Conservation (phyloP, 2,329 filamentous ascomycete species). For the Grosmannia serpens region DNA sequence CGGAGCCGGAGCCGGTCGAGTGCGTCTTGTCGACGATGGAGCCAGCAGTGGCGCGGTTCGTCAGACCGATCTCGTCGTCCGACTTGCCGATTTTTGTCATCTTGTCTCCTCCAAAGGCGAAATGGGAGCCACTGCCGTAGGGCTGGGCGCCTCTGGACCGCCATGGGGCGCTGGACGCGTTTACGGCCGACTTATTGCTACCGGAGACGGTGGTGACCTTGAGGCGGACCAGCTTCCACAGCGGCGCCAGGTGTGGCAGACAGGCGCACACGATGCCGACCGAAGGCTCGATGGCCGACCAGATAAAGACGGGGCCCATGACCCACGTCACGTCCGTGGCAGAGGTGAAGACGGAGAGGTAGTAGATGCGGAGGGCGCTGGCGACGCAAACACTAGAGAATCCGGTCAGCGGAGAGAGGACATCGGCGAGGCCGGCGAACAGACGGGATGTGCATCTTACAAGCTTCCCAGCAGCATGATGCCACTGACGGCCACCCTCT, state of each 20-base stretch:
- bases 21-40: not conserved
- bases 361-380: conserved; percentile 12
- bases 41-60: not conserved
- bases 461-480: conserved; percentile 34
- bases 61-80: conserved; percentile 1
- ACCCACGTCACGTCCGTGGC: conserved; percentile 8
- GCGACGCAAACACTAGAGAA: conserved; percentile 17
- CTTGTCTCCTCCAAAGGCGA: not conserved
- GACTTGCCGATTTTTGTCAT: not conserved
- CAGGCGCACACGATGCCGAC: conserved; percentile 31
- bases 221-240: conserved; percentile 9
- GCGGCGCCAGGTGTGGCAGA: conserved; percentile 27
- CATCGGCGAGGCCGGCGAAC: too few species aligned
- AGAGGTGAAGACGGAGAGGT: conserved; percentile 9
- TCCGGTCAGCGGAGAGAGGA: not conserved
- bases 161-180: not conserved
- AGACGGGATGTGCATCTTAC: conserved; percentile 9
- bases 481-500: conserved; percentile 29
- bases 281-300: conserved; percentile 21
- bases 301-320: conserved; percentile 20
- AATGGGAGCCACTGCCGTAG: not conserved
- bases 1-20: not conserved
- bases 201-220: not conserved
- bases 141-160: not conserved
- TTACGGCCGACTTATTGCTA: not conserved